phyloP scores from a whole-genome alignment of 352 stramenopile genomes.

The Globisporangium viniferum region DNA sequence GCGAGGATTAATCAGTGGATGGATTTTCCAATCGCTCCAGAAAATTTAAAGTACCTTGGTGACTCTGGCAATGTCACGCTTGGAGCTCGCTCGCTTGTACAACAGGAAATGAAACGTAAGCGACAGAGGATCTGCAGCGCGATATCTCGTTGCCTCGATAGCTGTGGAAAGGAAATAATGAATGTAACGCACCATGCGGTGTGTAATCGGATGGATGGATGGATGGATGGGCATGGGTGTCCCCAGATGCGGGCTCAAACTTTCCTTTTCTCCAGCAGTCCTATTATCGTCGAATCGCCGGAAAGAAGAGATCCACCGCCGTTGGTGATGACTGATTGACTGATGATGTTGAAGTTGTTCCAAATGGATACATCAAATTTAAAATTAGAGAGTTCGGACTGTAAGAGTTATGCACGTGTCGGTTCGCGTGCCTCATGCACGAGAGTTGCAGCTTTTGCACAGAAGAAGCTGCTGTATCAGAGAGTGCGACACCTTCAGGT shows the following conservation, averaged over 20 bases:
- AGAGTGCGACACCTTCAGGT: not conserved
- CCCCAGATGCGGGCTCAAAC: not conserved
- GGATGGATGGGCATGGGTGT: too few relatives aligned
- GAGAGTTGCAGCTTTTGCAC: not conserved
- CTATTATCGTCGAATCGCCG: not conserved
- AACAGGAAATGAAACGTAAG: too few relatives aligned
- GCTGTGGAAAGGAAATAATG: too few relatives aligned
- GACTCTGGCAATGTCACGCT: not conserved
- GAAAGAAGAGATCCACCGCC: not conserved
- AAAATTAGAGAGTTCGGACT: not conserved
- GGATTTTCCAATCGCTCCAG: too few relatives aligned
- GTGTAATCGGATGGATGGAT: too few relatives aligned
- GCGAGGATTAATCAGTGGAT: not conserved
- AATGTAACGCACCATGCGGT: too few relatives aligned
- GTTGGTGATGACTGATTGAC: not conserved
- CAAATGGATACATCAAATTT: conserved; percentile 5
- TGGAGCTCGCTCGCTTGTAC: not conserved
- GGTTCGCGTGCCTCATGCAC: not conserved
- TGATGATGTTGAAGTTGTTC: not conserved
- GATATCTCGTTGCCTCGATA: too few relatives aligned
- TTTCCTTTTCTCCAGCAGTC: too few relatives aligned
- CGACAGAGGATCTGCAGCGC: too few relatives aligned
- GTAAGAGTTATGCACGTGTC: not conserved
- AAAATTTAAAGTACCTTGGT: not conserved
- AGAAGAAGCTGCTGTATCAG: not conserved